Evolutionary conservation across 257 asterid genomes (phyloP), one percentile per base, ranked within the genome.

Genomic region (Striga asiatica): DNA sequence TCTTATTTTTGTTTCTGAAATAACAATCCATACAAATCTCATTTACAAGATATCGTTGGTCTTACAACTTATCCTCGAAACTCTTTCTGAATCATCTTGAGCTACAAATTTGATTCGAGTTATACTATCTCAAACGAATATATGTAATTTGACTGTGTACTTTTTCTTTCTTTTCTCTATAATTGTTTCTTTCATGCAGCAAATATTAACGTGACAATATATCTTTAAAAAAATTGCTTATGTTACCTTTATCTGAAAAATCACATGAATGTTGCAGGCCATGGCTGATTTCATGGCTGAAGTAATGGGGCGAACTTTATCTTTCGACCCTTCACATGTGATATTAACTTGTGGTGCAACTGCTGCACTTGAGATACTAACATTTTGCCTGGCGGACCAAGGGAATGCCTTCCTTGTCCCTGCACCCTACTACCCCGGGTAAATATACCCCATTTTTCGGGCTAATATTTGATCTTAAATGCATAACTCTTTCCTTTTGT

Each of bases 371-470:
- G 99, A 92, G 80, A 83, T 79, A 47, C 86, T 91, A 14, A 75
- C 82, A 69, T 91, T 81, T 73, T 87, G 94, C 70, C 79, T 91
- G 59, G 95, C 98, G 22, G 98, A 91, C 68, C 89, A 74, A 19
- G 98, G 98, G 67, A 87, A 79, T 68, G 95, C 94, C 42, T 84
- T 88, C 61, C 99, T 92, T 55, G 82, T 92, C 25, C 99, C 97
- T 21, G 72, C 97, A 49, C 99, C 99, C 18, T 88, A 84, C 68
- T 92, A 81, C 69, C 99, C 97, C 21, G 96, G 95, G 99, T 92
- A 85, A 53, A 4, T n/a, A 22, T 57, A 1, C 19, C n/a, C 25
- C 27, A 0, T n/a, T 32, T 45, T 58, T 29, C 23, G 8, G 46
- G 24, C 46, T 63, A 34, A 19, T 58, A 28, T 46, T 47, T 50